Evolutionary conservation across 1,284 basidiomycete species (phyloP).

Genomic region (Clitocybe nebularis): DNA sequence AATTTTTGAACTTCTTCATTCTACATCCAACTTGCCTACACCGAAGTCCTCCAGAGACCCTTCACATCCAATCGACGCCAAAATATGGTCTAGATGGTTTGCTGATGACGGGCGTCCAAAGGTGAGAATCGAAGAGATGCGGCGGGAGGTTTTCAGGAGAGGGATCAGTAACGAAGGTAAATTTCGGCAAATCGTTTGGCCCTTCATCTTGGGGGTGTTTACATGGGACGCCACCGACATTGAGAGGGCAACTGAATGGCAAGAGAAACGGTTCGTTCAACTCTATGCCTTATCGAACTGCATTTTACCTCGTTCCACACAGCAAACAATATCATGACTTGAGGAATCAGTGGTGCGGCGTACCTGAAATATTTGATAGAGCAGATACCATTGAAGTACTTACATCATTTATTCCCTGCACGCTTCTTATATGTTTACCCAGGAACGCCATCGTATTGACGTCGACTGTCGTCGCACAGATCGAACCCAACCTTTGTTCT

Average conservation of each 20-base stretch:
- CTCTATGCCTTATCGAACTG: background rate
- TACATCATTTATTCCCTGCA: conserved; percentile 1
- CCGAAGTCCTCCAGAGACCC: conserved; percentile 75
- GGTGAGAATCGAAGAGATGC: conserved; percentile 66
- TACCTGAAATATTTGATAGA: conserved; percentile 76
- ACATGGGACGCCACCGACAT: conserved; percentile 68
- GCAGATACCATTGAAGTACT: conserved; percentile 70
- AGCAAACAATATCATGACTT: conserved; percentile 68
- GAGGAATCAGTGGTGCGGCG: conserved; percentile 78
- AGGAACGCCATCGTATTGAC: conserved; percentile 86
- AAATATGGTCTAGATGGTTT: conserved; percentile 73
- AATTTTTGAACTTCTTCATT: conserved; percentile 84
- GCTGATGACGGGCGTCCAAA: conserved; percentile 63
- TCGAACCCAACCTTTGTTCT: conserved; percentile 84
- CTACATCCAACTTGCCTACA: conserved; percentile 71
- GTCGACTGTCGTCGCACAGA: conserved; percentile 99
- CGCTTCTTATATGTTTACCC: conserved; percentile 1
- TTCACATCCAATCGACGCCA: conserved; percentile 64
- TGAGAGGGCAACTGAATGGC: conserved; percentile 42
- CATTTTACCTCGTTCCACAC: conserved; percentile 10
- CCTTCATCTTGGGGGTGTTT: conserved; percentile 82
- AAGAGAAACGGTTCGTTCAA: conserved; percentile 39
- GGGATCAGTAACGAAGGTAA: conserved; percentile 55
- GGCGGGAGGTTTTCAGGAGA: conserved; percentile 70
- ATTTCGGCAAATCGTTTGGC: conserved; percentile 78